phyloP scores from a whole-genome alignment of 2,329 filamentous ascomycete genomes.

The Ramularia endophylla region DNA sequence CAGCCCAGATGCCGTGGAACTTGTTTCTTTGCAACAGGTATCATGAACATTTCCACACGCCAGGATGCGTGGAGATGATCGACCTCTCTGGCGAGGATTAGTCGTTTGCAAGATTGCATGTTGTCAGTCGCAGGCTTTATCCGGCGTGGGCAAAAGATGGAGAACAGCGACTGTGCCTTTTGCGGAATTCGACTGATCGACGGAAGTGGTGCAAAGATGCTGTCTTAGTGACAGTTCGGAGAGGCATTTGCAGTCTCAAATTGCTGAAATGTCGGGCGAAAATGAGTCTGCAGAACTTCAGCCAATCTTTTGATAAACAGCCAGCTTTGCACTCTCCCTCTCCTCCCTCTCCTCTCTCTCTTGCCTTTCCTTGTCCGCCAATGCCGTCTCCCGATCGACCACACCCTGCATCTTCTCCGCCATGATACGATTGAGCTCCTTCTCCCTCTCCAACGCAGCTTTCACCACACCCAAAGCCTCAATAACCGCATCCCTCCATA shows the following conservation, averaged over 20 bases:
- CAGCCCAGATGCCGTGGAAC: constrained; percentile 14
- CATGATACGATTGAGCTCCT: constrained; percentile 28
- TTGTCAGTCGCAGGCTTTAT: too few relatives aligned
- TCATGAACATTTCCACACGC: constrained; percentile 10
- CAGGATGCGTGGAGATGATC: constrained; percentile 8
- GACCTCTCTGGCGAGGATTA: constrained; percentile 4
- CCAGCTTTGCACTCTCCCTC: too few relatives aligned
- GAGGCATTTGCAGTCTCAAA: too few relatives aligned
- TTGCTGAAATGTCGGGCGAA: too few relatives aligned
- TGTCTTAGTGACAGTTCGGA: too few relatives aligned
- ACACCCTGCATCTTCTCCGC: constrained; percentile 41
- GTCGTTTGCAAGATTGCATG: too few relatives aligned
- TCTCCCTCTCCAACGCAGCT: constrained; percentile 20
- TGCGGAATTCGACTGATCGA: too few relatives aligned
- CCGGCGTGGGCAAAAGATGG: too few relatives aligned
- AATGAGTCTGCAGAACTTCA: too few relatives aligned
- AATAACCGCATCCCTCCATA: constrained; percentile 32
- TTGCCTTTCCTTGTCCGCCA: constrained; percentile 36
- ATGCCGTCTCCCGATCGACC: constrained; percentile 42
- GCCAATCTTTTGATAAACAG: too few relatives aligned
- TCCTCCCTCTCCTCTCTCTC: constrained; percentile 6
- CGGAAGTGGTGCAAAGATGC: too few relatives aligned
- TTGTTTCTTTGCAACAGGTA: constrained; percentile 8
- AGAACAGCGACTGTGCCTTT: too few relatives aligned
- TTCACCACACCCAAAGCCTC: constrained; percentile 33